Percentiles rank a stretch among this genome's conserved stretches.
Conservation (phyloP, 2,329 filamentous ascomycete genomes). For the Gremmenia infestans region DNA sequence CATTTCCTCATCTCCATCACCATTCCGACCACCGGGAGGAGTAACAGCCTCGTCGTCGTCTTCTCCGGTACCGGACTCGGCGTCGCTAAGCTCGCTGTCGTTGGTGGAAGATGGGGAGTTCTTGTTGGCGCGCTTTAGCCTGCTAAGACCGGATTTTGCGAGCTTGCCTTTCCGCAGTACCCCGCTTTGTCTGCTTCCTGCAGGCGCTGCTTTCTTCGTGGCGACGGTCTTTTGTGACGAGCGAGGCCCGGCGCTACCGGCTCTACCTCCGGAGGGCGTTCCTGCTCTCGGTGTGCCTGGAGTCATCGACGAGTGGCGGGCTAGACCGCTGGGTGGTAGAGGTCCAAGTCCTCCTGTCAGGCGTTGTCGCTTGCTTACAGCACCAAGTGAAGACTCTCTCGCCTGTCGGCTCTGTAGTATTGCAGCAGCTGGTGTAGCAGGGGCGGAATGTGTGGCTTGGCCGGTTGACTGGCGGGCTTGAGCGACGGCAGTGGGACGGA, state of each 20-base stretch:
- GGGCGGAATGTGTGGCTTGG: slow-evolving; percentile 38
- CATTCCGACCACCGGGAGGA: slow-evolving; percentile 45
- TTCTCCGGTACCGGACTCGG: slow-evolving; percentile 50
- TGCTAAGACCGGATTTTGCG: slow-evolving; percentile 55
- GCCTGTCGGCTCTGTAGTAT: slow-evolving; percentile 54
- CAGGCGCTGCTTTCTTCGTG: slow-evolving; percentile 31
- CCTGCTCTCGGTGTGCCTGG: slow-evolving; percentile 55
- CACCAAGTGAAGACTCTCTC: slow-evolving; percentile 54
- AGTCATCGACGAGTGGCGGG: slow-evolving; percentile 57
- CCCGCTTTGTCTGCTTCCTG: slow-evolving; percentile 29
- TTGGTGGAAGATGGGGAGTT: slow-evolving; percentile 59
- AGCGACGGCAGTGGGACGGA: slow-evolving; percentile 14
- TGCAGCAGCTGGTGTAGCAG: slow-evolving; percentile 55
- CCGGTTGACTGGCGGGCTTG: slow-evolving; percentile 21
- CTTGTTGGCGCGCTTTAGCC: slow-evolving; percentile 50
- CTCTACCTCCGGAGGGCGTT: slow-evolving; percentile 34
- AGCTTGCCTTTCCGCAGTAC: slow-evolving; percentile 25
- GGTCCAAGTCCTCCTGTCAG: slow-evolving; percentile 38
- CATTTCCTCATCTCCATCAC: slow-evolving; percentile 48
- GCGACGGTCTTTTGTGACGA: slow-evolving; percentile 33
- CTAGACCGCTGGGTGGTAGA: slow-evolving; percentile 51
- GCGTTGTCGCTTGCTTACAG: slow-evolving; percentile 49
- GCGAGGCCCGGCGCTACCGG: slow-evolving; percentile 58
- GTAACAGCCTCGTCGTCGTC: slow-evolving; percentile 40
- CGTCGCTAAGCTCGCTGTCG: slow-evolving; percentile 62